Conservation (phyloP, 352 stramenopile species). For the Blastocystis sp. region DNA sequence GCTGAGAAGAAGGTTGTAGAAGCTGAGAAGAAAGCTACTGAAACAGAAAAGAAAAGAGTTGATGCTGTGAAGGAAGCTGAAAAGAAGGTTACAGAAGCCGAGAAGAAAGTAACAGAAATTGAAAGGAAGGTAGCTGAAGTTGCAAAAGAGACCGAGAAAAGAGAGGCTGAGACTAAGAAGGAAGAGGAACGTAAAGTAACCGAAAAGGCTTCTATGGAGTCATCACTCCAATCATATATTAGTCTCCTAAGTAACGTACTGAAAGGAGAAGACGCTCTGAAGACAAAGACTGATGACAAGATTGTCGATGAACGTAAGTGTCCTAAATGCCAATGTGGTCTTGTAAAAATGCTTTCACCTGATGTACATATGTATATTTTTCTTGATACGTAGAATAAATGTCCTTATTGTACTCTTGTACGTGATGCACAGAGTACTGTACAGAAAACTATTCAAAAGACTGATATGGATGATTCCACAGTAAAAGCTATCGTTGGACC, state of each 20-base stretch:
- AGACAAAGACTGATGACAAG: slow-evolving; percentile 72
- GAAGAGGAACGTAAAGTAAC: not conserved
- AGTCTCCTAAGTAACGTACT: too few relatives aligned
- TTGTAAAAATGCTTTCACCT: slow-evolving; percentile 5
- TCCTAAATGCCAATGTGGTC: slow-evolving; percentile 5
- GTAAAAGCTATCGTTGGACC: slow-evolving; percentile 4
- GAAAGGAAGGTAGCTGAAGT: slow-evolving; percentile 68
- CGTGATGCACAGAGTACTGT: not conserved
- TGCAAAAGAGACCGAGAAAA: slow-evolving; percentile 24
- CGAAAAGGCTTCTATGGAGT: too few relatives aligned
- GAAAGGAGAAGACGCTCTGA: slow-evolving; percentile 31
- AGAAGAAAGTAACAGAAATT: slow-evolving; percentile 37
- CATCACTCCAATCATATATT: too few relatives aligned
- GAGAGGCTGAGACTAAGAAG: not conserved
- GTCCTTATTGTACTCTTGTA: slow-evolving; percentile 26
- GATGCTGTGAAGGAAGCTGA: not conserved
- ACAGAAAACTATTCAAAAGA: not conserved
- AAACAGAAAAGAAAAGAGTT: slow-evolving; percentile 42
- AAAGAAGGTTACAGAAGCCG: not conserved
- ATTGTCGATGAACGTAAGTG: slow-evolving; percentile 45
- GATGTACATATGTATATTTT: not conserved
- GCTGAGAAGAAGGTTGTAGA: slow-evolving; percentile 37
- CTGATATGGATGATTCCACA: not conserved
- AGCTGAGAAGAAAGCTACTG: slow-evolving; percentile 21
- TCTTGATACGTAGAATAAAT: slow-evolving; percentile 45